Base-by-base conservation (phyloP, 148 eudicot species). In the Cornus suecica region DNA sequence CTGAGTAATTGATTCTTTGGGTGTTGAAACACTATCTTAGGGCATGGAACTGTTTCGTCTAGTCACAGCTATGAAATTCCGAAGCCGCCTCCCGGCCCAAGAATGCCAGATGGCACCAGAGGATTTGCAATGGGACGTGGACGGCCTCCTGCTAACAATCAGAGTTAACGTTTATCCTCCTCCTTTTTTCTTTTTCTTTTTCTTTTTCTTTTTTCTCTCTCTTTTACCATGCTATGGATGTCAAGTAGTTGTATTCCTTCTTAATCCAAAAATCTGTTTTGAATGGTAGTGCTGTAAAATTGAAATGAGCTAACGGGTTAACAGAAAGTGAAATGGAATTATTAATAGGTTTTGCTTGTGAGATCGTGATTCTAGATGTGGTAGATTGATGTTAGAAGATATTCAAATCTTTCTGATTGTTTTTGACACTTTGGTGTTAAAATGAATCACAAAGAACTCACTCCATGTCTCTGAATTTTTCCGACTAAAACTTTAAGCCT, bases 121-220 rank as follows among this genome's bases (percentile, higher is more conserved):
- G 98, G 98, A 74, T 94, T 94, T 75, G 65, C 92, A 16, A 80
- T 94, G 93, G 98, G 98, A 25, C 92, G 98, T 74, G 98, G 98
- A 22, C 88, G 89, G 29, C 90, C 93, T 84, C 82, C 42, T 14
- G 62, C 77, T 67, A 48, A 77, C 58, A 20, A 37, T 62, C 67
- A 63, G 62, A 76, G 37, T 48, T 85, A 74, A 76, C 68, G 61
- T 54, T 54, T 48, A n/a, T n/a, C n/a, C n/a, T n/a, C n/a, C n/a
- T n/a, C n/a, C n/a, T 37, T 4, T 37, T 37, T 3, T 37, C 42
- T 37, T 37, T 6, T 37, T 37, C 42, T 37, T 37, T 37, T 37
- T 3, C 42, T 10, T 10, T n/a, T n/a, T n/a, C n/a, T 37, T 4
- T 37, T 37, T 3, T 37, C 42, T 37, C 9, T 6, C 9, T 37